Evolutionary conservation across 257 asterid species (phyloP).

Genomic region (Solanum ossicruentum): DNA sequence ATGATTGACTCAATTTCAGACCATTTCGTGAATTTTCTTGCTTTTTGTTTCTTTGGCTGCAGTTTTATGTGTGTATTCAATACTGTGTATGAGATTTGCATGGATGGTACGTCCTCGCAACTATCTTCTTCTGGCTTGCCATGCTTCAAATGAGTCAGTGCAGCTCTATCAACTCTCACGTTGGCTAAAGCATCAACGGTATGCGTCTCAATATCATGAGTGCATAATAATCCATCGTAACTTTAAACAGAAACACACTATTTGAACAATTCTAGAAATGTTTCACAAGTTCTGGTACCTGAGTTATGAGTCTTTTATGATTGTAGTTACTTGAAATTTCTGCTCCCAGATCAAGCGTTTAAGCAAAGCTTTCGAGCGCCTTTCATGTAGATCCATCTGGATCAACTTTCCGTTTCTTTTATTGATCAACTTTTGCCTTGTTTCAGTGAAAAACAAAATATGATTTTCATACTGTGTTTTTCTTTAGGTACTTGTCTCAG

Average conservation of each 20-base stretch:
- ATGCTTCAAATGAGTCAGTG: neutral
- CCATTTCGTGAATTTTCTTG: neutral
- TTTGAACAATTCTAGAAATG: neutral
- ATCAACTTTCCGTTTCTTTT: neutral
- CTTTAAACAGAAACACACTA: neutral
- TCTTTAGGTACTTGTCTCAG: neutral
- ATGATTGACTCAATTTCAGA: neutral
- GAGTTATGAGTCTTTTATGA: neutral
- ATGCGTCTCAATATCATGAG: neutral
- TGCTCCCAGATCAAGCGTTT: neutral
- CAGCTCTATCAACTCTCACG: neutral
- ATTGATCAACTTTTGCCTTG: neutral
- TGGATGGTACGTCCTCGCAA: neutral
- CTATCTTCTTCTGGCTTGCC: neutral
- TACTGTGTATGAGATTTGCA: neutral
- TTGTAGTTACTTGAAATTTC: neutral
- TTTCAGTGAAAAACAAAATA: neutral
- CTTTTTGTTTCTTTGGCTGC: neutral
- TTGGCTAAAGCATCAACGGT: neutral
- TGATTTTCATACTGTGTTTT: neutral
- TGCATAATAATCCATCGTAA: neutral
- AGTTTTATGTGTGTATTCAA: neutral
- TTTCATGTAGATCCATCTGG: neutral
- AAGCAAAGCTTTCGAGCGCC: neutral
- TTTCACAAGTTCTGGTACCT: neutral